Conservation (phyloP, 1,139 yeast genomes). For the Pichia sp. region DNA sequence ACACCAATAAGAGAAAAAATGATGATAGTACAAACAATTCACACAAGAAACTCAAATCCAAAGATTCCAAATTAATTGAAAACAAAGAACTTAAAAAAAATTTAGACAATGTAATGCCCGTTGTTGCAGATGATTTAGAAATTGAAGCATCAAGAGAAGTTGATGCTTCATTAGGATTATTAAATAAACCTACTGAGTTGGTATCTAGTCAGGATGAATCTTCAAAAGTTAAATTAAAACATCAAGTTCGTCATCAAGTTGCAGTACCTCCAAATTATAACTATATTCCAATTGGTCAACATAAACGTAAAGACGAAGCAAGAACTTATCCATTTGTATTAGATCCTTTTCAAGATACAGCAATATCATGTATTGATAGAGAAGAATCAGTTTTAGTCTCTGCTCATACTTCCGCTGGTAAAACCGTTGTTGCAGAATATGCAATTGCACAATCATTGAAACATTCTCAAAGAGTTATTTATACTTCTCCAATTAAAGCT, state of each 20-base stretch:
- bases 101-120: slow-evolving; percentile 43
- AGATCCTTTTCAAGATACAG: slow-evolving; percentile 95
- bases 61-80: slow-evolving; percentile 26
- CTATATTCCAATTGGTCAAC: slow-evolving; percentile 82
- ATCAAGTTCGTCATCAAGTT: slow-evolving; percentile 96
- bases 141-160: slow-evolving; percentile 89
- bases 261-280: slow-evolving; percentile 91
- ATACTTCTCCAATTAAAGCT: slow-evolving; percentile 96
- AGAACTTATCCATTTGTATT: slow-evolving; percentile 88
- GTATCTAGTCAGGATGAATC: background rate
- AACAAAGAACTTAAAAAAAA: slow-evolving; percentile 30
- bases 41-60: slow-evolving; percentile 20
- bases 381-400: slow-evolving; percentile 98
- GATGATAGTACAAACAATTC: slow-evolving; percentile 8
- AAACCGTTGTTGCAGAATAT: slow-evolving; percentile 97
- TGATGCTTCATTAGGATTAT: slow-evolving; percentile 66
- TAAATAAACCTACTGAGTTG: slow-evolving; percentile 27
- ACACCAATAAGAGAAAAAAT: slow-evolving; percentile 17
- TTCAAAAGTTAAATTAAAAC: slow-evolving; percentile 57
- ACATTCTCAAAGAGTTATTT: slow-evolving; percentile 89
- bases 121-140: slow-evolving; percentile 84
- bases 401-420: slow-evolving; percentile 87
- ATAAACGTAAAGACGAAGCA: slow-evolving; percentile 67
- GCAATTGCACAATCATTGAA: slow-evolving; percentile 93
- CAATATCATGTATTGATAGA: slow-evolving; percentile 91